Evolutionary conservation across 2,329 filamentous ascomycete species (phyloP), one percentile per base, ranked within the genome.

Genomic region (Chaetomium sp.): DNA sequence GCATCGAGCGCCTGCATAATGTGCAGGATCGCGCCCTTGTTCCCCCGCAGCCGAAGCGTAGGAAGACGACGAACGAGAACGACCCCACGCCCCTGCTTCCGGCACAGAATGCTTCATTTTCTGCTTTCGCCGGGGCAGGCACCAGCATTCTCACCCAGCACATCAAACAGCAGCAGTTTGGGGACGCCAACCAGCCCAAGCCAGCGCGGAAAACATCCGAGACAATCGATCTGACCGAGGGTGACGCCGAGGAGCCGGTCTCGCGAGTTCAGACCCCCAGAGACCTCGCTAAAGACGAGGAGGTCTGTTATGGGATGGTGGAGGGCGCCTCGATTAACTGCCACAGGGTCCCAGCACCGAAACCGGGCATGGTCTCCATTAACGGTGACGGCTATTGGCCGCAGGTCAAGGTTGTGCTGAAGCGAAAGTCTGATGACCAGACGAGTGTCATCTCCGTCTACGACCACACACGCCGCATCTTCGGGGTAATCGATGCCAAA

Each of bases 241-340:
- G 83, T 21, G 88, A 90, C 51, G 45, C 57, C 3, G 85, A 87
- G 29, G 85, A 90, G 10, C 72, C 87, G 4, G 38, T n/a, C 7
- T 77, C 83, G 23, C 79, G 87, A 42, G 75, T 87, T 16, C 82
- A 83, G 50, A 84, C 90, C 63, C 82, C 86, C 33, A 84, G 81
- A 55, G 83, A 83, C 45, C 84, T 91, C 63, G 81, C 86, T 42
- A 84, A 82, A 56, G 83, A 87, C 23, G 86, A 91, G 73, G 87
- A 92, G 72, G 89, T 96, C 3, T 96, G 92, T 77, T 93, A 91
- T 72, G 92, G 92, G 50, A 90, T 90, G 77, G 77, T 96, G 23
- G 87, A 92, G 62, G 84, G 83, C 21, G 85, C 87, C 2, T 85
- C 80, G 61, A 80, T 95, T 50, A 87, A 88, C 68, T 90, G 89